phyloP scores from a whole-genome alignment of 441 rosid genomes.

The Erysimum cheiri region DNA sequence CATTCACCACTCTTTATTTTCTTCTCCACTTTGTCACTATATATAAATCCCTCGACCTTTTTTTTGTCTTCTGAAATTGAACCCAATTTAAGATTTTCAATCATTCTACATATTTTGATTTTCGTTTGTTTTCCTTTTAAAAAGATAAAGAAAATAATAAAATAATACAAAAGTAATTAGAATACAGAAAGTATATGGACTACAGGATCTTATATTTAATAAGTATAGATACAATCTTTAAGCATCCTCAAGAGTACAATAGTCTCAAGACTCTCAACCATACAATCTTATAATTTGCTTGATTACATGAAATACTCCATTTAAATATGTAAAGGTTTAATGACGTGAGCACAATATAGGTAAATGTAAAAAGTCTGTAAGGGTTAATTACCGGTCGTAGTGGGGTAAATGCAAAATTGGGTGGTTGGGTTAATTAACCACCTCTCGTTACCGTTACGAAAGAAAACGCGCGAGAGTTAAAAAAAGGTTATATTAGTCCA shows the following conservation, averaged over 20 bases:
- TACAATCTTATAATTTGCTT: no score
- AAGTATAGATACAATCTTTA: neutral
- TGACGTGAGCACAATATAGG: neutral
- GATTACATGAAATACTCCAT: neutral
- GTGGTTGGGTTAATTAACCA: conserved; percentile 13
- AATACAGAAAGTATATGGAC: no score
- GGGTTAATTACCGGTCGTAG: conserved; percentile 10
- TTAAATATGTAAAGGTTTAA: neutral
- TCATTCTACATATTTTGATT: neutral
- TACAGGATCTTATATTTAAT: no score
- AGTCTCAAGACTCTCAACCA: neutral
- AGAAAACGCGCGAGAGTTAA: conserved; percentile 19
- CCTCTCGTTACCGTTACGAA: conserved; percentile 32
- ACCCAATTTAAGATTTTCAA: neutral
- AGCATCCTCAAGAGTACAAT: neutral
- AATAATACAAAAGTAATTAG: neutral
- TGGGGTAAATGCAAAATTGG: conserved; percentile 8
- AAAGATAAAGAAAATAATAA: no score
- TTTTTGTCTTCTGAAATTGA: neutral
- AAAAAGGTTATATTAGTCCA: conserved; percentile 27
- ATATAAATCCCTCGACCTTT: neutral
- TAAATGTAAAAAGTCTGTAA: neutral
- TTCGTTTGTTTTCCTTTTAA: neutral
- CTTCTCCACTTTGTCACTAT: neutral
- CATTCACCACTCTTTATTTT: neutral